A percentile compares a stretch with the other conserved stretches of the same genome.
phyloP scores from a whole-genome alignment of 805 yeast genomes.

The Zygosaccharomyces rouxii region DNA sequence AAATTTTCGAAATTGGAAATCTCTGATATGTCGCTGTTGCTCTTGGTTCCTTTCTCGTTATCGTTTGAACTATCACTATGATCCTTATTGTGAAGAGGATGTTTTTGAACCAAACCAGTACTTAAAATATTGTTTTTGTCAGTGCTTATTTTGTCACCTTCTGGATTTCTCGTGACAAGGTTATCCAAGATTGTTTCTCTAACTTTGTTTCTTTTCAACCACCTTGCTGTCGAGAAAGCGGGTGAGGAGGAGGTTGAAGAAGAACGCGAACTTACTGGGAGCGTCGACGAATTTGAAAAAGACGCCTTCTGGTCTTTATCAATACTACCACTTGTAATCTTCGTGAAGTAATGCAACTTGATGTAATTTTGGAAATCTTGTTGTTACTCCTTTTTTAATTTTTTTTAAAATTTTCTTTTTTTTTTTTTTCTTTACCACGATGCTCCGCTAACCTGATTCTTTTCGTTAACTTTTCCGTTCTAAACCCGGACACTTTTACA shows the following conservation, averaged over 20 bases:
- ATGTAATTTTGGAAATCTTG: neutral
- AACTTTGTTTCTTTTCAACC: neutral
- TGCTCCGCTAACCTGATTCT: neutral
- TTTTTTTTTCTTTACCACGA: neutral
- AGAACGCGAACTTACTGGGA: neutral
- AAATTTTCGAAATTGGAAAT: constrained; percentile 2
- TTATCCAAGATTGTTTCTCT: neutral
- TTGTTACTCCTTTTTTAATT: neutral
- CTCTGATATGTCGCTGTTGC: neutral
- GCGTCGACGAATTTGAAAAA: neutral
- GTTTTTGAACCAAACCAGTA: neutral
- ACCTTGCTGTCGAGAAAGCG: neutral
- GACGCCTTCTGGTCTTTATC: constrained; percentile 2
- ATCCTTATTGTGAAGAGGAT: neutral
- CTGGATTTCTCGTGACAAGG: neutral
- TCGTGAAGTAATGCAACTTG: neutral
- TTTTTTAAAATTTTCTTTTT: neutral
- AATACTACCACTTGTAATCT: neutral
- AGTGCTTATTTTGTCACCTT: neutral
- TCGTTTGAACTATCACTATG: neutral
- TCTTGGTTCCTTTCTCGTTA: neutral
- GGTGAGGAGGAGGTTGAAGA: neutral
- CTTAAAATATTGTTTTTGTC: constrained; percentile 1
- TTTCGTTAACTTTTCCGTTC: neutral
- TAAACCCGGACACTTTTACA: neutral